Base-by-base conservation (phyloP, 2,329 filamentous ascomycete genomes). In the Leptographium procerum region DNA sequence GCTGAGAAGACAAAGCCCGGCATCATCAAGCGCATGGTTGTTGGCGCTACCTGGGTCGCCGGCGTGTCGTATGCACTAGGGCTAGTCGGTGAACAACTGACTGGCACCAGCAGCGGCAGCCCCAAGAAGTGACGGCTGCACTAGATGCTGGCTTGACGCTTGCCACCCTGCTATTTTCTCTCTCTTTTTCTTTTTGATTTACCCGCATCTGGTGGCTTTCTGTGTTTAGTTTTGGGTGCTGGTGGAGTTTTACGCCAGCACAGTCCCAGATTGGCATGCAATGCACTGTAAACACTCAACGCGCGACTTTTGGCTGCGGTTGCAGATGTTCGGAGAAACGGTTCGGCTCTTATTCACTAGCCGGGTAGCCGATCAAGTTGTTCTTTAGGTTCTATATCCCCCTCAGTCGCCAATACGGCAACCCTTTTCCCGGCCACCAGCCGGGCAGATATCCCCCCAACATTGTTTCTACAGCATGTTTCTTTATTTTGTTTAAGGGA, bases 1-100 rank as follows among this genome's bases (percentile, higher is more conserved):
- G 33, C n/a, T 8, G 40, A 56, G 16, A 19, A 29, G 24, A 48
- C 66, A 58, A 61, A 61, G 59, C 48, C 60, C 52, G 60, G 59
- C 66, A 60, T 77, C 1, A 73, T 71, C 0, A 80, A 76, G 65
- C 79, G 77, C 61, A 64, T 82, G 26, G 61, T 80, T 2, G 62
- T 83, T 0, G 80, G 81, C 0, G 81, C 81, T 2, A 73, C 73
- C 0, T 82, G 77, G 69, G 71, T 82, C 1, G 80, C 75, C 1
- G 82, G 77, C 1, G 69, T 79, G 2, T 77, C 78, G 1, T 88
- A 86, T 64, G 77, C 76, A 1, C 70, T 82, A 24, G 82, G 83
- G 10, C 76, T 83, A 16, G 71, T 83, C n/a, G 73, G 73, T 1
- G 83, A 87, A 63, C 81, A 79, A 57, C 77, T 84, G 59, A 74